Conservation (phyloP, 2,329 filamentous ascomycete genomes). For the Amesomyces nigricolor region DNA sequence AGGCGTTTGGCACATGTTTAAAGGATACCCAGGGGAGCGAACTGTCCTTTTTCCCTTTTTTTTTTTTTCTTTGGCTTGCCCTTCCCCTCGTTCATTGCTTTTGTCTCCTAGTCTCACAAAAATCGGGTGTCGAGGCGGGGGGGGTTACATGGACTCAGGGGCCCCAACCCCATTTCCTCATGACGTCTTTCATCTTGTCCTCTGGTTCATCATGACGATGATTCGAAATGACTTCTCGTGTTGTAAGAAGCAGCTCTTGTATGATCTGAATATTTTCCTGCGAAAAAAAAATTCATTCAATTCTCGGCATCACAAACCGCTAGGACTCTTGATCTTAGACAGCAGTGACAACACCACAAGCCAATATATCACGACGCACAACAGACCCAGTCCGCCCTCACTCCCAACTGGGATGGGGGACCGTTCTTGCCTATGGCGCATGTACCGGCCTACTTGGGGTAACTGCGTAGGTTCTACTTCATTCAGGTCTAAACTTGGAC, state of each 20-base stretch:
- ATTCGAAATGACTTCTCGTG: too few species aligned
- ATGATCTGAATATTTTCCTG: too few species aligned
- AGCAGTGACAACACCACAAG: background rate
- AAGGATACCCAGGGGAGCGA: background rate
- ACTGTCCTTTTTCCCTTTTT: too few species aligned
- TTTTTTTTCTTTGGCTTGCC: too few species aligned
- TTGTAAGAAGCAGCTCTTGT: too few species aligned
- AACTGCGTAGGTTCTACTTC: conserved; percentile 14
- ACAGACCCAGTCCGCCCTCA: conserved; percentile 11
- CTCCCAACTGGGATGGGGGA: conserved; percentile 14
- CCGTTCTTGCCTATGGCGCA: conserved; percentile 18
- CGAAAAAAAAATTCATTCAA: too few species aligned
- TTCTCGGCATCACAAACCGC: too few species aligned
- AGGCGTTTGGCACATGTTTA: background rate
- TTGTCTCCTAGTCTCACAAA: too few species aligned
- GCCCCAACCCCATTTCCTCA: background rate
- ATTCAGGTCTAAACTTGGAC: background rate
- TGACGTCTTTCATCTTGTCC: background rate
- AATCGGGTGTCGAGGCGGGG: too few species aligned
- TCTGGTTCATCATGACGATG: background rate
- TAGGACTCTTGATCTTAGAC: too few species aligned
- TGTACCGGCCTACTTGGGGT: conserved; percentile 21
- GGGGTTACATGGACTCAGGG: too few species aligned
- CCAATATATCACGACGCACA: conserved; percentile 13
- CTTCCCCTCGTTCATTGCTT: too few species aligned